Conservation (phyloP, 345 rosid genomes). For the Arabis hirsuta region DNA sequence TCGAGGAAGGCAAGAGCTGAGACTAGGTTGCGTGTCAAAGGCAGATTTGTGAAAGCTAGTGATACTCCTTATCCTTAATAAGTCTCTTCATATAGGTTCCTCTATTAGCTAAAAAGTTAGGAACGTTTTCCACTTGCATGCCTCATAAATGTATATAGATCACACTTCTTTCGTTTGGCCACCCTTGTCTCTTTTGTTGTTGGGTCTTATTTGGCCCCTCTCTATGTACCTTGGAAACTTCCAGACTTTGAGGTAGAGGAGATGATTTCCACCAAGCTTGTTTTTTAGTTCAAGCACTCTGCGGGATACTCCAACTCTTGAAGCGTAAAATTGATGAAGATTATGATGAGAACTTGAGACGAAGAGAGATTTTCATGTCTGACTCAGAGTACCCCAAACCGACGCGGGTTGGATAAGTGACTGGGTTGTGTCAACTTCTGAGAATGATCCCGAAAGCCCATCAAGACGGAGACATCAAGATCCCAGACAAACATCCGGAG, state of each 20-base stretch:
- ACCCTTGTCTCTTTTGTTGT: not conserved
- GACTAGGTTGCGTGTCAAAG: constrained; percentile 87
- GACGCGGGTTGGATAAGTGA: too few relatives aligned
- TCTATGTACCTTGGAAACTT: constrained; percentile 17
- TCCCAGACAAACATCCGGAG: too few relatives aligned
- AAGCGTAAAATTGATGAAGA: too few relatives aligned
- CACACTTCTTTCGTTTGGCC: constrained; percentile 1
- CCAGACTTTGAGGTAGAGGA: too few relatives aligned
- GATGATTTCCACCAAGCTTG: not conserved
- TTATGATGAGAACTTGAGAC: too few relatives aligned
- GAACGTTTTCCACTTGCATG: constrained; percentile 1
- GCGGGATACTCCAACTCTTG: too few relatives aligned
- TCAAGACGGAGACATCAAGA: too few relatives aligned
- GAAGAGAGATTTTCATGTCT: too few relatives aligned
- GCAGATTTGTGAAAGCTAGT: constrained; percentile 87
- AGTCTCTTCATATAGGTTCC: constrained; percentile 23
- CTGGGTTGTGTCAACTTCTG: too few relatives aligned
- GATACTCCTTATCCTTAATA: constrained; percentile 50
- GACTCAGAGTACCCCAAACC: too few relatives aligned
- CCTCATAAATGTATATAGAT: constrained; percentile 24
- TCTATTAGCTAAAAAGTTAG: constrained; percentile 23
- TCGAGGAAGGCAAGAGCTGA: constrained; percentile 97
- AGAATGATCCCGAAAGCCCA: too few relatives aligned
- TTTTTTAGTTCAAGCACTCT: too few relatives aligned
- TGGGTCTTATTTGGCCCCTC: not conserved